Base-by-base conservation (phyloP, 2,329 filamentous ascomycete genomes). In the Colletotrichum destructivum region DNA sequence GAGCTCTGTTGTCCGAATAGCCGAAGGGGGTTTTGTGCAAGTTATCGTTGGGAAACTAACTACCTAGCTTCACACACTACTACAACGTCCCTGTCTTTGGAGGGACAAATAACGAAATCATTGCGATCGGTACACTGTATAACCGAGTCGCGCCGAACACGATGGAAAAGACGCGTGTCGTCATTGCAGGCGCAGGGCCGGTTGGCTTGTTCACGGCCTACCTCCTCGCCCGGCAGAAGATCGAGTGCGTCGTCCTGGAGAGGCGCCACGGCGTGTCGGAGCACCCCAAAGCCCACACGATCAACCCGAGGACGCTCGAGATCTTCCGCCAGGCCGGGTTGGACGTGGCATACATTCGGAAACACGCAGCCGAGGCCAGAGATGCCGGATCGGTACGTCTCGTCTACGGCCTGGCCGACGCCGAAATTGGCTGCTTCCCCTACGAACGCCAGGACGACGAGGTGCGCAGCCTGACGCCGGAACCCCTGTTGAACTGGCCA, bases 271-370 rank as follows among this genome's bases (percentile, higher is more conserved):
- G 6, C 49, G 55, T 67, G 15, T 35, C 68, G 15, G 18, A 62
- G 16, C 68, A 70, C 40, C 68, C 72, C 7, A 74, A 74, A 57
- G 72, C 72, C 21, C 72, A 74, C 49, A 72, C 72, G 15, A 18
- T 74, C 46, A 72, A 69, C 57, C 69, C 72, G 21, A 46, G n/a
- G 55, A 72, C 72, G 23, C 69, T 74, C 7, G 72, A 74, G 56
- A 74, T 72, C 23, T 74, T 72, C 51, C 69, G 72, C 42, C 72
- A 72, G 55, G 61, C 65, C 35, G 69, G 60, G 8, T 42, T 74
- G 9, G 59, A 69, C 21, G 56, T 72, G 9, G 44, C 49, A 15
- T n/a, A 59, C 26, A 72, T 74, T 31, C 69, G 72, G 15, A n/a
- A 64, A 42, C 38, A 66, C n/a, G 69, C 69, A 38, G 72, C 69